Evolutionary conservation across 2,329 filamentous ascomycete species (phyloP), one percentile per base, ranked within the genome.

Genomic region (Chaetomiaceae sp.): DNA sequence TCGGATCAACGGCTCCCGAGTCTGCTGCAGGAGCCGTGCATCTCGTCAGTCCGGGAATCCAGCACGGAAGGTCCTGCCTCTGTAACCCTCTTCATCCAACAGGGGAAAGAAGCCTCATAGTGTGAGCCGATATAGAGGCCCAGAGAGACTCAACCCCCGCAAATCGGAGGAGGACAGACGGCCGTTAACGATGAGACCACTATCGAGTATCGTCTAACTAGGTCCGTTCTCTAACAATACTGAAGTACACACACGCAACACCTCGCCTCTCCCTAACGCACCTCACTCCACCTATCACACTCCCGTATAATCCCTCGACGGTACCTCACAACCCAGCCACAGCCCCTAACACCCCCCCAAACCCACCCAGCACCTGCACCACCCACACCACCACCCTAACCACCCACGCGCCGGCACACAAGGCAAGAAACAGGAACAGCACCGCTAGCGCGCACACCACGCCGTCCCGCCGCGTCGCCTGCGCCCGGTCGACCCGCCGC

Each of bases 391-490:
- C 10, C 12, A 52, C 51, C 34, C 57, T 56, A 26, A 58, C 49
- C 7, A 49, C 30, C 54, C 61, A 63, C 29, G 57, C 50, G 6
- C 47, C 56, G 1, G 40, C 42, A 38, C 57, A 36, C 14, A 54
- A 14, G 4, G 38, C 38, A 7, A 54, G 20, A 38, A 62, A 42
- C 29, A 61, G 37, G 43, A 64, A 64, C 20, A 60, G 37, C 6
- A 53, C 46, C 1, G 63, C 62, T n/a, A 63, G 48, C 3, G 57
- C 20, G 29, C 58, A 59, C 2, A 63, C 46, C 1, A 40, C 45
- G 4, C 47, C 49, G 49, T 67, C 65, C 2, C 54, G 41, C 44
- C 53, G 54, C 2, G 59, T 62, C 29, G 60, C 50, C 30, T 44
- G 38, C 4, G 58, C 54, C 19, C 36, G 43, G 20, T 55, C 50